Percentiles rank a stretch among this genome's conserved stretches.
These are phyloP conservation scores for Secale cereale DNA, from an alignment of 176 grass and related monocot species.

Conservation along the genomic window DNA sequence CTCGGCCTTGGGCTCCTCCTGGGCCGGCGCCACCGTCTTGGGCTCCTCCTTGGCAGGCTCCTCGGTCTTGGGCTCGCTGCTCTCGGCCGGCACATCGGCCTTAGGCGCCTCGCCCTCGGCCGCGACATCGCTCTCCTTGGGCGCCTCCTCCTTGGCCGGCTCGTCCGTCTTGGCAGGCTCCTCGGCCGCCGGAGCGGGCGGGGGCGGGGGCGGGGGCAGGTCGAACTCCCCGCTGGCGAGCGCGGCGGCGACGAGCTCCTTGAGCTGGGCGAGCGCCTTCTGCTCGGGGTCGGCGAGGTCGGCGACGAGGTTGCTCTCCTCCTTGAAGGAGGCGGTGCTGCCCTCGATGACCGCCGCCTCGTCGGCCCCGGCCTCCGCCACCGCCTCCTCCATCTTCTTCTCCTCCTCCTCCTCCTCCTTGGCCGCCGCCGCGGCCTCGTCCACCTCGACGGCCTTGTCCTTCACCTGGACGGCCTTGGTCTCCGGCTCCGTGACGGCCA, in stretches of 20 bases:
- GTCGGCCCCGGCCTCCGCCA: not conserved
- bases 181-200: not conserved
- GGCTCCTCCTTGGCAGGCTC: not conserved
- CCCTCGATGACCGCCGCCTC: slow-evolving; percentile 41
- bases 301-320: slow-evolving; percentile 58
- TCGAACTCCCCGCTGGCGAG: slow-evolving; percentile 56
- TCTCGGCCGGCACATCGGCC: not conserved
- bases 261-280: slow-evolving; percentile 62
- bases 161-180: slow-evolving; percentile 1
- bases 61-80: not conserved
- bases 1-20: slow-evolving; percentile 2
- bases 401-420: slow-evolving; percentile 32
- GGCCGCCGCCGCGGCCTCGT: slow-evolving; percentile 5
- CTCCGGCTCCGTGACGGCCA: not conserved
- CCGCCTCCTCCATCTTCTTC: slow-evolving; percentile 35
- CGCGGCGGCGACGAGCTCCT: slow-evolving; percentile 53
- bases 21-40: not conserved
- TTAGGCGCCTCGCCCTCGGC: not conserved
- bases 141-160: not conserved
- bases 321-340: slow-evolving; percentile 39
- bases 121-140: not conserved
- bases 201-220: slow-evolving; percentile 16
- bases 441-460: not conserved
- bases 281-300: slow-evolving; percentile 51
- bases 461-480: not conserved